phyloP scores from a whole-genome alignment of 2,329 filamentous ascomycete genomes.

The Pseudocercospora crystallina region DNA sequence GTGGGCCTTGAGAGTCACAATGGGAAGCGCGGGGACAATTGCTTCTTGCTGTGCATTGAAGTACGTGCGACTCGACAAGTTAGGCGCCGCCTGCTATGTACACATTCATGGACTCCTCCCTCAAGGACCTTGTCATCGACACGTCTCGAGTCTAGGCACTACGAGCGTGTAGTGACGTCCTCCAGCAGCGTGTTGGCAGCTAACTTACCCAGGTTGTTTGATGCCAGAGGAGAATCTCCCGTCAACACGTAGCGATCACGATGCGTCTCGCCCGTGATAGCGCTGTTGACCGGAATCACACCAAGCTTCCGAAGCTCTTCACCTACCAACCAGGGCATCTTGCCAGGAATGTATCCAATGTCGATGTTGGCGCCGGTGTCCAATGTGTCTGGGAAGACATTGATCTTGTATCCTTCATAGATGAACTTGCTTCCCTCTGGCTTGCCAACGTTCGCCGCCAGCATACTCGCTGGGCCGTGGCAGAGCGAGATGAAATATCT shows the following conservation, averaged over 20 bases:
- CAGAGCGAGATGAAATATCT: conserved; percentile 22
- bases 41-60: no score
- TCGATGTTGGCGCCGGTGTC: conserved; percentile 23
- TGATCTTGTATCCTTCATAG: conserved; percentile 10
- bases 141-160: not conserved
- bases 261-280: conserved; percentile 21
- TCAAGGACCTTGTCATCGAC: no score
- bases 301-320: conserved; percentile 21
- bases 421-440: no score
- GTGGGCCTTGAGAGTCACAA: no score
- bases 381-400: conserved; percentile 22
- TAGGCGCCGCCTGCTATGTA: no score
- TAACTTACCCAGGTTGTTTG: conserved; percentile 23
- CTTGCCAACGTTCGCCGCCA: no score
- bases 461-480: conserved; percentile 13
- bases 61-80: no score
- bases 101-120: no score
- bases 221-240: conserved; percentile 25
- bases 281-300: conserved; percentile 16
- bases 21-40: no score
- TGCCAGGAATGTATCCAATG: conserved; percentile 26
- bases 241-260: conserved; percentile 22
- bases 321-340: conserved; percentile 25
- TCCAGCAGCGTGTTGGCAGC: conserved; percentile 19
- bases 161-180: conserved; percentile 10